Percentiles rank a stretch among this genome's conserved stretches.
Evolutionary conservation across 768 basidiomycete genomes (phyloP).

Genomic region (Amanita subjunquillea): DNA sequence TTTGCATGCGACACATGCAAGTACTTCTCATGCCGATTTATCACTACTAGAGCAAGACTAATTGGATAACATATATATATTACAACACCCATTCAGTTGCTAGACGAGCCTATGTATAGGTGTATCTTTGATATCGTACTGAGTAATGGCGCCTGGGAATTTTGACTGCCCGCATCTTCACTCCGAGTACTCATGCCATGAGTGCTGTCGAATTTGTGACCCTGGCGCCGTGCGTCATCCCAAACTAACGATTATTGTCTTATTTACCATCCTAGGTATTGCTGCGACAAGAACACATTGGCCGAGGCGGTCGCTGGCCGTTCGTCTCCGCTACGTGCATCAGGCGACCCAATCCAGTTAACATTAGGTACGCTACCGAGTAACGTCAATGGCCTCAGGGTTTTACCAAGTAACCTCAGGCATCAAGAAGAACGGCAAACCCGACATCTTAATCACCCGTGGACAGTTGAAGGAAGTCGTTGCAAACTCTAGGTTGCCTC

Average conservation of each 20-base stretch:
- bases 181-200: background rate
- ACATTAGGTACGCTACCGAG: conserved; percentile 26
- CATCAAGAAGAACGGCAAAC: conserved; percentile 30
- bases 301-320: conserved; percentile 17
- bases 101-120: too few species aligned
- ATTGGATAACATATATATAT: too few species aligned
- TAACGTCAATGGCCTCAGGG: background rate
- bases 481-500: background rate
- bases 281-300: conserved; percentile 24
- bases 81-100: too few species aligned
- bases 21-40: conserved; percentile 3
- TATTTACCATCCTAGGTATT: conserved; percentile 7
- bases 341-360: conserved; percentile 23
- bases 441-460: conserved; percentile 31
- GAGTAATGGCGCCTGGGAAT: background rate
- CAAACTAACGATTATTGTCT: background rate
- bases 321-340: conserved; percentile 20
- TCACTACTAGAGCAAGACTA: background rate
- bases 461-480: conserved; percentile 18
- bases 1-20: background rate
- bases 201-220: background rate
- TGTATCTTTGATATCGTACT: too few species aligned
- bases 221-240: background rate
- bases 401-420: conserved; percentile 18
- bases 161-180: background rate